A percentile compares a stretch with the other conserved stretches of the same genome.
phyloP scores from a whole-genome alignment of 1,284 basidiomycete species.

The Kwoniella shivajii region DNA sequence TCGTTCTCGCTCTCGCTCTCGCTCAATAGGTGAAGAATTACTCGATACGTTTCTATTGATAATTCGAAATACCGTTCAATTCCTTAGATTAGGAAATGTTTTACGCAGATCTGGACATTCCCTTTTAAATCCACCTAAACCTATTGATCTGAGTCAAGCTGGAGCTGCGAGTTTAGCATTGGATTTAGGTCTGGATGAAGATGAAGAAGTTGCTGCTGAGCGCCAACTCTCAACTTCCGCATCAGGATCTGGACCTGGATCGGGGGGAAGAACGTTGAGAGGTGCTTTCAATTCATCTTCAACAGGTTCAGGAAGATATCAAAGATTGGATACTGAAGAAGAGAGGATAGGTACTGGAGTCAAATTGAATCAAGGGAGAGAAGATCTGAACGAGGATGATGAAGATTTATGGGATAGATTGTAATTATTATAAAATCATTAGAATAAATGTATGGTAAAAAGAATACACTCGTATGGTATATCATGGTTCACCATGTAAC shows the following conservation, averaged over 20 bases:
- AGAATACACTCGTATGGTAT: too few species aligned
- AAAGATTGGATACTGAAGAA: constrained; percentile 16
- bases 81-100: constrained; percentile 81
- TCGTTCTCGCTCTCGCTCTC: neutral
- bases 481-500: too few species aligned
- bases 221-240: neutral
- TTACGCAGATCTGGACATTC: constrained; percentile 93
- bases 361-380: constrained; percentile 35
- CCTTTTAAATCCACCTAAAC: constrained; percentile 85
- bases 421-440: constrained; percentile 36
- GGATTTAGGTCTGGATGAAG: constrained; percentile 68
- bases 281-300: neutral
- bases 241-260: constrained; percentile 1
- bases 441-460: neutral
- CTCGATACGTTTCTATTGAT: constrained; percentile 87
- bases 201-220: constrained; percentile 57
- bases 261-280: constrained; percentile 21
- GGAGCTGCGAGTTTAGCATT: constrained; percentile 56
- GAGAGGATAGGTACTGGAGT: constrained; percentile 29
- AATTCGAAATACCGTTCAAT: constrained; percentile 86
- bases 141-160: constrained; percentile 75
- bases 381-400: constrained; percentile 40
- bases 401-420: constrained; percentile 49
- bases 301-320: constrained; percentile 21
- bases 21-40: constrained; percentile 75